Base-by-base conservation (phyloP, 768 basidiomycete species). In the Leccinum variicolor region DNA sequence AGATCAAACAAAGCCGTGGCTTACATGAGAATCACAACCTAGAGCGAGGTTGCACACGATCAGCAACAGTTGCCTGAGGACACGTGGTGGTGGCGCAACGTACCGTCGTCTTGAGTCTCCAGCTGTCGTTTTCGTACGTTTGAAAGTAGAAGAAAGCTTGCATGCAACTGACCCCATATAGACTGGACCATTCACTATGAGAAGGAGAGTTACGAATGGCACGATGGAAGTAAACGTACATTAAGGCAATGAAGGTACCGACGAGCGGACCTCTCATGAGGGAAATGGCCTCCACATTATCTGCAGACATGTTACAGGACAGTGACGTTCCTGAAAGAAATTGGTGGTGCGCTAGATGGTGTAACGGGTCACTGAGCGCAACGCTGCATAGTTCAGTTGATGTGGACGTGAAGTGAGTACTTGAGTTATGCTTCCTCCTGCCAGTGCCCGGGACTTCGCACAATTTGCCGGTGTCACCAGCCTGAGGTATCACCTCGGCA, bases 111-210 rank as follows among this genome's bases (percentile, higher is more conserved):
- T 69, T 71, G 23, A 71, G 63, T 28, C 57, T 54, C 50, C 47
- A n/a, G 10, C 21, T 6, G 17, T 70, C 69, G 2, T 48, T 43
- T 4, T 54, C 56, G 51, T 70, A 70, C 0, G 63, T 70, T 14
- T 55, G 60, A 26, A 67, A 69, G 55, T 70, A 70, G 21, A 63
- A 71, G 28, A 71, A 65, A 8, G 67, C 58, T 25, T 70, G 69
- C 45, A 59, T 58, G 55, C 65, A 70, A 9, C 69, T 71, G 6
- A 65, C 52, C 17, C 70, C 70, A 23, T 70, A 72, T 3, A 72
- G 53, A 19, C 69, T 71, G 31, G 8, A 8, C 4, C 46, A 17
- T 45, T 6, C 10, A 21, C 11, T 23, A 19, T 19, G 14, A 23
- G 14, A 23, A 23, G 19, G 7, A 23, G 23, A 45, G 23, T 3